phyloP scores from a whole-genome alignment of 2,329 filamentous ascomycete genomes.

The Nothopassalora personata region DNA sequence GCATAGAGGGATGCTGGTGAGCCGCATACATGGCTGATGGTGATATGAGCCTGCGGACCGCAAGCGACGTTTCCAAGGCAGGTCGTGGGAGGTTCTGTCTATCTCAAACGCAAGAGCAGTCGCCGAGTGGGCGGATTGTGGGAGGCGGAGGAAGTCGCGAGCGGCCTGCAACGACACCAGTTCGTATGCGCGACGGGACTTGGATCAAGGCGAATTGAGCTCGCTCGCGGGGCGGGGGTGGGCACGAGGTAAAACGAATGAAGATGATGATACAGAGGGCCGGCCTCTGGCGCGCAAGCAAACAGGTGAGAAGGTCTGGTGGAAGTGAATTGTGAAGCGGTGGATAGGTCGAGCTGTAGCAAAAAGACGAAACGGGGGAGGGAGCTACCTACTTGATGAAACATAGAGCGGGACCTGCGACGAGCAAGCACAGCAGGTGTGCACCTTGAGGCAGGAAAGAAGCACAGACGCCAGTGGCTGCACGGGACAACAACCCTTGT shows the following conservation, averaged over 20 bases:
- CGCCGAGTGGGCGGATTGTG: neutral
- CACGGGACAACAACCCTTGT: neutral
- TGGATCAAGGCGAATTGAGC: neutral
- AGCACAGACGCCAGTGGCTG: neutral
- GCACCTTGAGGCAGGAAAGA: neutral
- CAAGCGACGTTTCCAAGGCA: neutral
- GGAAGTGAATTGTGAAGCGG: slow-evolving; percentile 1
- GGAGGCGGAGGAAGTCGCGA: neutral
- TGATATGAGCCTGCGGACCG: neutral
- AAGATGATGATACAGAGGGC: slow-evolving; percentile 11
- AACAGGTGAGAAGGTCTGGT: slow-evolving; percentile 1
- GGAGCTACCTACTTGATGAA: slow-evolving; percentile 3
- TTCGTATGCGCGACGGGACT: slow-evolving; percentile 11
- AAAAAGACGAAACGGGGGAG: neutral
- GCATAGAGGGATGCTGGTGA: slow-evolving; percentile 69
- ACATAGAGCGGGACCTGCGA: neutral
- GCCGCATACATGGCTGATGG: slow-evolving; percentile 41
- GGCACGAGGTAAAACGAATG: slow-evolving; percentile 8
- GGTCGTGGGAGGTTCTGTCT: slow-evolving; percentile 4
- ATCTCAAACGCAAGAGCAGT: slow-evolving; percentile 14
- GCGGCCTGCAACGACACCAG: slow-evolving; percentile 20
- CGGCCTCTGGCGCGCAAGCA: slow-evolving; percentile 18
- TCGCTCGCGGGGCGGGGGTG: neutral
- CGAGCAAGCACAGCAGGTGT: too few relatives aligned
- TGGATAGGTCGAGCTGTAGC: neutral